Percentiles rank a stretch among this genome's conserved stretches.
These are phyloP conservation scores for Rhizopogon vinicolor DNA, from an alignment of 768 basidiomycete species.

Conservation along the genomic window DNA sequence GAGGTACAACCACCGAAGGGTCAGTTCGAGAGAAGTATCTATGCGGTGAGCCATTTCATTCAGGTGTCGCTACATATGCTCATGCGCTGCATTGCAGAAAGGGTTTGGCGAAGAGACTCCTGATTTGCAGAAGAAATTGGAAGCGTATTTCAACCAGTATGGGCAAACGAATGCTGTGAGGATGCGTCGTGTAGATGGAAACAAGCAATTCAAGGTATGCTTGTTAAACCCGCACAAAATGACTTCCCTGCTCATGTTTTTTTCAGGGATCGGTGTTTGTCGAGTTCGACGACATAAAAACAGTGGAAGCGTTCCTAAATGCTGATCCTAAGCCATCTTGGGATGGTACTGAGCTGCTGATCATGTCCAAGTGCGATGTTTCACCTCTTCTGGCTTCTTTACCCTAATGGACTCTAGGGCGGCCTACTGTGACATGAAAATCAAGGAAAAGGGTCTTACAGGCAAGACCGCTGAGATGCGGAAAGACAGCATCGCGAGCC, in stretches of 20 bases:
- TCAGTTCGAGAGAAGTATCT: slow-evolving; percentile 80
- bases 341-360: slow-evolving; percentile 68
- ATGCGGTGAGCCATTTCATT: slow-evolving; percentile 63
- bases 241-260: neutral
- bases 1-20: slow-evolving; percentile 75
- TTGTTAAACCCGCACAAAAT: neutral
- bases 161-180: slow-evolving; percentile 79
- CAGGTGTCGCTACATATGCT: neutral
- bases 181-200: slow-evolving; percentile 76
- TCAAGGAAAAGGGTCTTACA: slow-evolving; percentile 86
- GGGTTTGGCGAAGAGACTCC: slow-evolving; percentile 71
- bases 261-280: slow-evolving; percentile 88
- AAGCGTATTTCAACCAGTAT: slow-evolving; percentile 75
- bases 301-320: slow-evolving; percentile 71
- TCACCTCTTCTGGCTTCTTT: neutral
- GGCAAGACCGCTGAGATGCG: slow-evolving; percentile 64
- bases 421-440: slow-evolving; percentile 93
- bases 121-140: slow-evolving; percentile 66
- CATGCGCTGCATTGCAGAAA: slow-evolving; percentile 53
- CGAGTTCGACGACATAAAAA: slow-evolving; percentile 73
- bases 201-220: slow-evolving; percentile 84
- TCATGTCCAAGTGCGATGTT: slow-evolving; percentile 78
- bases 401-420: slow-evolving; percentile 40
- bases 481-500: slow-evolving; percentile 47
- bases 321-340: slow-evolving; percentile 80